These are phyloP conservation scores for Exsudoporus frostii DNA, from an alignment of 768 basidiomycete species.

Conservation along the genomic window DNA sequence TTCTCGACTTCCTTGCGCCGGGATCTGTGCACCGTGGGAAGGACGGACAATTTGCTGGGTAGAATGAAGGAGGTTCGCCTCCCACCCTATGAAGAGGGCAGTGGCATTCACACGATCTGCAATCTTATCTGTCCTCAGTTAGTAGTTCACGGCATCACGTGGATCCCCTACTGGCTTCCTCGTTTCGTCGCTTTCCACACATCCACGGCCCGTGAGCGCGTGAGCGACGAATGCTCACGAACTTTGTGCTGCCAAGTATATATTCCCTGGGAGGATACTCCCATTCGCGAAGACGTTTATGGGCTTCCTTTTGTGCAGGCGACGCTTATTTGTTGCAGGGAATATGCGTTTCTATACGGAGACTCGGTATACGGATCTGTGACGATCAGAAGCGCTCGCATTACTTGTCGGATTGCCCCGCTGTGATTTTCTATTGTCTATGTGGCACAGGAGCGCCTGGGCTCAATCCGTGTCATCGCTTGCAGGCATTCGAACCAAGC, in stretches of 20 bases:
- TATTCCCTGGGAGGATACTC: neutral
- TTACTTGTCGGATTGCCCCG: too few relatives aligned
- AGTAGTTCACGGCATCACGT: neutral
- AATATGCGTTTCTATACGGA: neutral
- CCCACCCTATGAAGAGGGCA: neutral
- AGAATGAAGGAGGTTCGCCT: slow-evolving; percentile 3
- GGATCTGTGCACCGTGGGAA: slow-evolving; percentile 15
- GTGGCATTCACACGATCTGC: neutral
- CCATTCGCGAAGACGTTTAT: slow-evolving; percentile 2
- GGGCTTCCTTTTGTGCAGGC: slow-evolving; percentile 7
- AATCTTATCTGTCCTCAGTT: neutral
- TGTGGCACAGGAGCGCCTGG: too few relatives aligned
- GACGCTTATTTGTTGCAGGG: slow-evolving; percentile 15
- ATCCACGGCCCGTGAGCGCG: too few relatives aligned
- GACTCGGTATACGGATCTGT: neutral
- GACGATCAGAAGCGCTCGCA: slow-evolving; percentile 21
- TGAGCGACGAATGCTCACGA: too few relatives aligned
- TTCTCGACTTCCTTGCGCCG: slow-evolving; percentile 23
- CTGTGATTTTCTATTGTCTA: too few relatives aligned
- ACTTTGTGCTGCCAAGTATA: neutral
- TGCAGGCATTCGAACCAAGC: neutral
- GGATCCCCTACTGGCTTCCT: too few relatives aligned
- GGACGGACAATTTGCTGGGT: neutral
- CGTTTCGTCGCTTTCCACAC: too few relatives aligned
- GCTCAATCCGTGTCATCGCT: neutral